Conservation (phyloP, 2,329 filamentous ascomycete genomes). For the Escovopsis sp. region DNA sequence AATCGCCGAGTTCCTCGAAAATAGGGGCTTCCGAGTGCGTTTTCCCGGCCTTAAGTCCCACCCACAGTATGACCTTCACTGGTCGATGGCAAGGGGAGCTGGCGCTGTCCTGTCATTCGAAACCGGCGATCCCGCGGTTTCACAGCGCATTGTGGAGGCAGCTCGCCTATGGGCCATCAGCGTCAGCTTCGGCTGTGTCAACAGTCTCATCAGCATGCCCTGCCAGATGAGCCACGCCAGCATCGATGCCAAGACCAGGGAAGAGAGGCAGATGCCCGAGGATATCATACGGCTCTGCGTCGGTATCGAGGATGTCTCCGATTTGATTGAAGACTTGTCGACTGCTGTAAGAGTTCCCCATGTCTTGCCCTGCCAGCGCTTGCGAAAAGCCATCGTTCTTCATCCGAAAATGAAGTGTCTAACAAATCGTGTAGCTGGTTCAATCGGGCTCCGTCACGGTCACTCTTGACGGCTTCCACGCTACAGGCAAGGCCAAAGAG, state of each 20-base stretch:
- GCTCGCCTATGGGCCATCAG: constrained; percentile 88
- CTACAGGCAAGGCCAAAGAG: constrained; percentile 25
- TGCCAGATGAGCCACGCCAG: constrained; percentile 99
- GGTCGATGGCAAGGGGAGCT: constrained; percentile 85
- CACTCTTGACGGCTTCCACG: constrained; percentile 68
- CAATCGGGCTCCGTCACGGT: constrained; percentile 88
- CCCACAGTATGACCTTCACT: constrained; percentile 91
- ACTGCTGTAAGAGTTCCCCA: constrained; percentile 58
- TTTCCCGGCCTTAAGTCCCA: constrained; percentile 91
- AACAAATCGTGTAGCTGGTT: constrained; percentile 46
- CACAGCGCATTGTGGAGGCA: constrained; percentile 86
- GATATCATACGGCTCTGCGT: constrained; percentile 93
- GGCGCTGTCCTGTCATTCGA: constrained; percentile 94
- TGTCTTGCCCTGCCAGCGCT: background rate
- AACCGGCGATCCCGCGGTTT: constrained; percentile 71
- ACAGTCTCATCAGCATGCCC: constrained; percentile 97
- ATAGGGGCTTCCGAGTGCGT: constrained; percentile 81
- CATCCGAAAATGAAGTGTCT: too few species aligned
- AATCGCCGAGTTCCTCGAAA: constrained; percentile 86
- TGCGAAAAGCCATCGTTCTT: background rate
- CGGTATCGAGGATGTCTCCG: constrained; percentile 84
- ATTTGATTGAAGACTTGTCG: constrained; percentile 84
- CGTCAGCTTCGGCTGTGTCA: constrained; percentile 95
- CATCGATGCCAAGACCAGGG: constrained; percentile 86
- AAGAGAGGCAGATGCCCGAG: constrained; percentile 84